Evolutionary conservation across 1,284 basidiomycete species (phyloP), one percentile per base, ranked within the genome.

Genomic region (Trichosporon asahii): DNA sequence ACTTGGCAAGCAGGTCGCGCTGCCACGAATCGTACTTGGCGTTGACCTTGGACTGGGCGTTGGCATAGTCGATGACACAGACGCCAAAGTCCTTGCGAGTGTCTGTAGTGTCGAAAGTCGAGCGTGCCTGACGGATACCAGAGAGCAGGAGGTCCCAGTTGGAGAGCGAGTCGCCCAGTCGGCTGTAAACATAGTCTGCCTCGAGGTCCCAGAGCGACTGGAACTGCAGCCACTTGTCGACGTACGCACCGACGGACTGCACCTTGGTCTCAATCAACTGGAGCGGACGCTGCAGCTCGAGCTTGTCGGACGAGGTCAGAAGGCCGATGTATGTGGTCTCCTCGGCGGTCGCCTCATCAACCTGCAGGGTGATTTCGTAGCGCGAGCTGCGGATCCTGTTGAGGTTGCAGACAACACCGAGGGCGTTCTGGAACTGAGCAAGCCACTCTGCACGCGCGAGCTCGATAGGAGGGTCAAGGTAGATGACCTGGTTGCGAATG

Each of bases 11-110:
- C 72, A 99, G 93, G 77, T 98, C 97, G 73, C 91, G 87, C 86
- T 99, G 95, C 96, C 96, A 98, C 8, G 93, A 87, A 80, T 99
- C 97, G 83, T 98, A 98, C 86, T 98, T 98, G 71, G 95, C 93
- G 80, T 98, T 98, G 78, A 99, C 96, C 76, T 95, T 90, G 66
- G 92, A 89, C 84, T 99, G 97, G 23, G 98, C 96, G 80, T 97
- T 95, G 82, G 98, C 95, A 83, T 98, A 98, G 84, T 98, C 94
- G 77, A 99, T 91, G 57, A 96, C 88, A 77, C 93, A 95, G 5
- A 96, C 92, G 1, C 93, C 94, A 80, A 98, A 97, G 65, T 89
- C 89, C 76, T 92, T 93, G 77, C 92, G 90, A 14, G 94, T 95
- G 76, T 98, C 95, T 21, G 93, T 92, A 15, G 94, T 98, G 84